These are phyloP conservation scores for Hansenula sp. DNA, from an alignment of 1,139 yeast genomes.

Conservation along the genomic window DNA sequence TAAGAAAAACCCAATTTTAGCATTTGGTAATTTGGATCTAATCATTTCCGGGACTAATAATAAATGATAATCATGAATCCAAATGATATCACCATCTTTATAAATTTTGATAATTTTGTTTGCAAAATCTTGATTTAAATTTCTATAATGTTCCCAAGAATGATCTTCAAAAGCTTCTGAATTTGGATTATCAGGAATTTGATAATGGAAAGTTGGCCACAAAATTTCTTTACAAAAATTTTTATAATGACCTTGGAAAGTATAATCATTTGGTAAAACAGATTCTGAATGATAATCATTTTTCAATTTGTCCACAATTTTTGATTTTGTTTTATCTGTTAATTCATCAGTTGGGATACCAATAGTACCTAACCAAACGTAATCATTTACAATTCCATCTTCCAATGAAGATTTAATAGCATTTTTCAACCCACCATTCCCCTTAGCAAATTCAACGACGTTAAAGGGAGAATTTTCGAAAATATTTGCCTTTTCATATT, in stretches of 20 bases:
- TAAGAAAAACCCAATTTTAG: conserved; percentile 85
- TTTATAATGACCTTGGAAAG: conserved; percentile 85
- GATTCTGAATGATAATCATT: conserved; percentile 55
- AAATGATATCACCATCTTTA: conserved; percentile 66
- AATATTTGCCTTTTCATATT: conserved; percentile 44
- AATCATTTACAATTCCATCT: conserved; percentile 42
- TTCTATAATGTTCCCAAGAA: conserved; percentile 83
- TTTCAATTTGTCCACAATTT: conserved; percentile 44
- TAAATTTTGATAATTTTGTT: conserved; percentile 66
- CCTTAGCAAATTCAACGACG: conserved; percentile 64
- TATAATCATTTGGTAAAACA: conserved; percentile 69
- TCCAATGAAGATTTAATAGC: conserved; percentile 67
- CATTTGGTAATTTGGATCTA: conserved; percentile 69
- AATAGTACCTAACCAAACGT: conserved; percentile 82
- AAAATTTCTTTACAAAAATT: conserved; percentile 89
- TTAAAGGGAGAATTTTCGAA: conserved; percentile 78
- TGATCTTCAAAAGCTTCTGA: conserved; percentile 94
- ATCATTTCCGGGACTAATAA: conserved; percentile 85
- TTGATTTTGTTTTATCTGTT: conserved; percentile 47
- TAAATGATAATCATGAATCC: conserved; percentile 95
- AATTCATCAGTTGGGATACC: conserved; percentile 90
- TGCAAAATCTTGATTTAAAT: conserved; percentile 76
- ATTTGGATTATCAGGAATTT: conserved; percentile 92
- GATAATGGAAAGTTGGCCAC: conserved; percentile 97
- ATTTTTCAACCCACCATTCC: conserved; percentile 85